Percentiles rank a stretch among this genome's conserved stretches.
phyloP scores from a whole-genome alignment of 2,329 filamentous ascomycete genomes.

The Sclerotinia sclerotiorum region DNA sequence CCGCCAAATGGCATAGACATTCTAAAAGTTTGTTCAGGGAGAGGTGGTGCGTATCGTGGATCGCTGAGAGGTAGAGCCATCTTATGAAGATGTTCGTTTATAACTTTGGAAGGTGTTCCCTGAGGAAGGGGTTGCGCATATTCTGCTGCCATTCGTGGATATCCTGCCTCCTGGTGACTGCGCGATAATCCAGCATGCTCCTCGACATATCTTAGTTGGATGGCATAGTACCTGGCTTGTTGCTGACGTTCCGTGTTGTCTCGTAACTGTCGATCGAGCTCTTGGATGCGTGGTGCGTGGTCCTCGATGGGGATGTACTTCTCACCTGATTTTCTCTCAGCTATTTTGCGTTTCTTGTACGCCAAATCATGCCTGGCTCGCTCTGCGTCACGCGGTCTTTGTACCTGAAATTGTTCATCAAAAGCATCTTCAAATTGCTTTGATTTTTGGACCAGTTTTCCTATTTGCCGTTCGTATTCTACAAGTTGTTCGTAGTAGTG shows the following conservation, averaged over 20 bases:
- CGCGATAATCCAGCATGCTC: not conserved
- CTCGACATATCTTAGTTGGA: not conserved
- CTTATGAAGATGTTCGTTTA: not conserved
- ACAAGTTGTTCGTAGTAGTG: not conserved
- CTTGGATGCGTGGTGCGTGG: not conserved
- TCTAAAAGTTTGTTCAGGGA: too few relatives aligned
- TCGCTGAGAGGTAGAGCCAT: not conserved
- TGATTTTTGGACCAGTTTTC: not conserved
- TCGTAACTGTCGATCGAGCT: not conserved
- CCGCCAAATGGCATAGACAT: not conserved
- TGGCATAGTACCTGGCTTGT: not conserved
- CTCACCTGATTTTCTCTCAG: not conserved
- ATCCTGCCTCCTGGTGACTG: too few relatives aligned
- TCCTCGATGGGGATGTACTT: not conserved
- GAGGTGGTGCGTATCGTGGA: not conserved
- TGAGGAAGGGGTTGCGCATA: not conserved
- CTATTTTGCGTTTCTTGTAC: conserved; percentile 13
- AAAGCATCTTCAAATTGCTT: not conserved
- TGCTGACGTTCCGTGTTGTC: not conserved
- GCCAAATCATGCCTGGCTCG: not conserved
- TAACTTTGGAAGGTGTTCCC: not conserved
- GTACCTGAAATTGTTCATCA: not conserved
- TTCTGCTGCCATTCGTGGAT: not conserved
- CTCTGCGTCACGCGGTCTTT: not conserved
- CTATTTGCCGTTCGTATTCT: not conserved